Conservation (phyloP, 164 flowering plant species). For the Akebia trifoliata region DNA sequence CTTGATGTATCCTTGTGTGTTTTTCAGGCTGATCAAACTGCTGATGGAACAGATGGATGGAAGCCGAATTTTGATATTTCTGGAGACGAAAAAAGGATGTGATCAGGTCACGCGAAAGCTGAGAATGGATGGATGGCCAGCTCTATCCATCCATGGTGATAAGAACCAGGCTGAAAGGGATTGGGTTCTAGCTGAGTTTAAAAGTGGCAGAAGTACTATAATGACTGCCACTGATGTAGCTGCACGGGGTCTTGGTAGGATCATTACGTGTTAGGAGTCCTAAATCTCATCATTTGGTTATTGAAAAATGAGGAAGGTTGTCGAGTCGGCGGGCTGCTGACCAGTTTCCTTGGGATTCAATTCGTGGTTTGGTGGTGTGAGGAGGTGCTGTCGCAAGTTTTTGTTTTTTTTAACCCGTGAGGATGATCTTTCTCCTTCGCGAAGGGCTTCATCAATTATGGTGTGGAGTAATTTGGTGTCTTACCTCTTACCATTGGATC, state of each 20-base stretch:
- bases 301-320: slow-evolving; percentile 31
- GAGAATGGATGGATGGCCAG: slow-evolving; percentile 99
- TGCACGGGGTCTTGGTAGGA: slow-evolving; percentile 99
- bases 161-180: slow-evolving; percentile 95
- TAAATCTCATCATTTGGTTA: slow-evolving; percentile 28
- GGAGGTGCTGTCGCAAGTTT: slow-evolving; percentile 12
- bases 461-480: slow-evolving; percentile 20
- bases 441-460: slow-evolving; percentile 16
- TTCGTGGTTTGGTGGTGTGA: slow-evolving; percentile 60
- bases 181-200: slow-evolving; percentile 93
- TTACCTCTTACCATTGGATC: slow-evolving; percentile 8
- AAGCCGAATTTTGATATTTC: slow-evolving; percentile 70
- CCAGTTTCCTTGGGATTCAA: slow-evolving; percentile 52
- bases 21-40: slow-evolving; percentile 65
- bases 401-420: slow-evolving; percentile 11
- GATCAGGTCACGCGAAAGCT: slow-evolving; percentile 87
- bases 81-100: slow-evolving; percentile 95
- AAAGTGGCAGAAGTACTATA: slow-evolving; percentile 94
- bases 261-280: slow-evolving; percentile 49
- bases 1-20: slow-evolving; percentile 8
- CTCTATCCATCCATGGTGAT: slow-evolving; percentile 95
- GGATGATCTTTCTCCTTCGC: slow-evolving; percentile 12
- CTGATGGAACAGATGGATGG: slow-evolving; percentile 78
- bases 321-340: slow-evolving; percentile 93
- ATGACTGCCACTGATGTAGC: slow-evolving; percentile 99